A percentile compares a stretch with the other conserved stretches of the same genome.
Conservation (phyloP, 2,329 filamentous ascomycete genomes). For the Aspergillus vadensis region DNA sequence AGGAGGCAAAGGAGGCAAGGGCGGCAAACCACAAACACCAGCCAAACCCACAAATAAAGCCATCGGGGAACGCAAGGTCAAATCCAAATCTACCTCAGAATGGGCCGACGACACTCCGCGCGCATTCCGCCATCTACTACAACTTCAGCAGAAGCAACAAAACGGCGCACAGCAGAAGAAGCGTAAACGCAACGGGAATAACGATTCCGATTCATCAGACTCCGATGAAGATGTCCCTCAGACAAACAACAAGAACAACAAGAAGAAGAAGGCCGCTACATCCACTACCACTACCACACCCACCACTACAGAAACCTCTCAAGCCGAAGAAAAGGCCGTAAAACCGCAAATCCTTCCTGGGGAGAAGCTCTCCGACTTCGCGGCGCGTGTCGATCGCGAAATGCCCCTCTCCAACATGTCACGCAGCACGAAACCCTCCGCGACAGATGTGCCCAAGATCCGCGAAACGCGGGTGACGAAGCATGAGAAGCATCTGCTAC, state of each 20-base stretch:
- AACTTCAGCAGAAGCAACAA: slow-evolving; percentile 52
- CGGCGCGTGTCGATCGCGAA: slow-evolving; percentile 78
- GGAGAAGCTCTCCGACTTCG: slow-evolving; percentile 80
- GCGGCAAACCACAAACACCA: slow-evolving; percentile 49
- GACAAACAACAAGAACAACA: slow-evolving; percentile 27
- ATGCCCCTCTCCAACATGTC: slow-evolving; percentile 74
- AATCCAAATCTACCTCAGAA: slow-evolving; percentile 40
- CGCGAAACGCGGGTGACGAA: slow-evolving; percentile 68
- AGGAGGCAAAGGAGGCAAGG: too few species aligned
- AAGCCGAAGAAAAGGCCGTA: slow-evolving; percentile 13
- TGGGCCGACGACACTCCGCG: slow-evolving; percentile 75
- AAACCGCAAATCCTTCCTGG: slow-evolving; percentile 74
- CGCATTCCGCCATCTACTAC: slow-evolving; percentile 84
- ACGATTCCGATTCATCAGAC: slow-evolving; percentile 8
- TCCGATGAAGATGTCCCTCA: slow-evolving; percentile 6
- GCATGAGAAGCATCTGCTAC: slow-evolving; percentile 77
- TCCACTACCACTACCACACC: slow-evolving; percentile 26
- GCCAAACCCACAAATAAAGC: slow-evolving; percentile 34
- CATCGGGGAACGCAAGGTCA: background rate
- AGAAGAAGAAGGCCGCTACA: slow-evolving; percentile 11
- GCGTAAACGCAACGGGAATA: slow-evolving; percentile 44
- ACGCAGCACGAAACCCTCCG: slow-evolving; percentile 50
- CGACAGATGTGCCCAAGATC: slow-evolving; percentile 31
- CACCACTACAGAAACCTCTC: slow-evolving; percentile 11
- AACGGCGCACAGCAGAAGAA: slow-evolving; percentile 52